Evolutionary conservation across 179 eudicot species (phyloP).

Genomic region (Beta corolliflora): DNA sequence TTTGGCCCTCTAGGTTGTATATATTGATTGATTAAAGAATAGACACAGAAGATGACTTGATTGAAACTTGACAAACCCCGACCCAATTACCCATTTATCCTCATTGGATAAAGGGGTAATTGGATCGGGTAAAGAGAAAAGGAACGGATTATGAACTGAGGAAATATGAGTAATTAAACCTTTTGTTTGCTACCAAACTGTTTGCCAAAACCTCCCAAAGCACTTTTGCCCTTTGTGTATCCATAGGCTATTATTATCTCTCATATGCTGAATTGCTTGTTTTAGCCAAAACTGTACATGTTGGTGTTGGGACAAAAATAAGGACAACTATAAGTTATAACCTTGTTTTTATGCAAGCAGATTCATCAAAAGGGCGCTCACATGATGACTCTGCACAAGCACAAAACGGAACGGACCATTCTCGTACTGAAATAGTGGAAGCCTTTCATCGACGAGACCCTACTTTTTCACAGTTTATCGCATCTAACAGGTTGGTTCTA

Average conservation of each 20-base stretch:
- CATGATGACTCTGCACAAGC: conserved; percentile 6
- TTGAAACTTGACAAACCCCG: too few relatives aligned
- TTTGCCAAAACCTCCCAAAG: neutral
- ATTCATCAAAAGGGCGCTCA: neutral
- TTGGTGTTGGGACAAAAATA: too few relatives aligned
- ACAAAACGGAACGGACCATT: conserved; percentile 6
- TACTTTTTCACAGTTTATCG: conserved; percentile 36
- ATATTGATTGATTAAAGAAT: too few relatives aligned
- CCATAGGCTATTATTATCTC: neutral
- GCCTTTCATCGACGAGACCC: conserved; percentile 37
- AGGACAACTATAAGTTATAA: neutral
- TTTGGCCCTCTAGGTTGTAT: too few relatives aligned
- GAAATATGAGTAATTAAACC: too few relatives aligned
- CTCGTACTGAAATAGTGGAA: neutral
- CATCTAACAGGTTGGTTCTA: conserved; percentile 27
- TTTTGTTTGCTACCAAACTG: too few relatives aligned
- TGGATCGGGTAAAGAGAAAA: too few relatives aligned
- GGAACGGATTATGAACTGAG: too few relatives aligned
- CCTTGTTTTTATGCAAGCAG: neutral
- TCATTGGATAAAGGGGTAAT: too few relatives aligned
- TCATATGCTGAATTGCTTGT: neutral
- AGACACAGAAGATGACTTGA: too few relatives aligned
- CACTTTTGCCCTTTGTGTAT: neutral
- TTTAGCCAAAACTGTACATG: neutral
- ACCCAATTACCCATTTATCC: too few relatives aligned